Base-by-base conservation (phyloP, 2,329 filamentous ascomycete species). In the Colletotrichum camelliae region DNA sequence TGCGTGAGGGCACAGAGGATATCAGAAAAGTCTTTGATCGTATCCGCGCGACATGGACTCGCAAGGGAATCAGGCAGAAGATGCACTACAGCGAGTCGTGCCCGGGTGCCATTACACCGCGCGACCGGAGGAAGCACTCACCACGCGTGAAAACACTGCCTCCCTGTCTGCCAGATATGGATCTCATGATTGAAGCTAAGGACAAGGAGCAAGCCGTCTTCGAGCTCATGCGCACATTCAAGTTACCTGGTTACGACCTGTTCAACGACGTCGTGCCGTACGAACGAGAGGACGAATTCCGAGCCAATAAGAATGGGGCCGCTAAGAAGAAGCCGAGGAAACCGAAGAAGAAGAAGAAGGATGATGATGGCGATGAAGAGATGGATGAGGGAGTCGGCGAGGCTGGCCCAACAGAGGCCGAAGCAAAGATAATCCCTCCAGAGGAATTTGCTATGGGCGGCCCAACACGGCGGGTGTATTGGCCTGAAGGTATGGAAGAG, bases 151-250 rank as follows among this genome's bases (percentile, higher is more conserved):
- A 89, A 78, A 94, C 93, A 1, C 85, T 98, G 1, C 96, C 96
- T 1, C 96, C 96, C 0, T 98, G 96, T 80, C 89, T 93, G 5
- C 87, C 91, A 1, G 93, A 94, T 37, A 97, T 97, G 94, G 96
- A 98, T 81, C 88, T 98, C n/a, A 98, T 98, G 96, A 98, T 98
- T 76, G 96, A 98, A 86, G 96, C 96, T 64, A 98, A 98, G 83
- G 96, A 98, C 82, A 98, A 98, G 84, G 96, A 98, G 83, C 96
- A 98, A 84, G 96, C 96, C 0, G 95, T 98, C 0, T 98, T 98
- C 80, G 95, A 98, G 78, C 89, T 98, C 21, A 98, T 98, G 96
- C 91, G 94, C 27, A 96, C 89, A 0, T 98, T 96, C 83, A 96
- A 93, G 80, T 88, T 98, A 1, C 95, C 96, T 0, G 96, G 96